Base-by-base conservation (phyloP, 139 green algal genomes). In the Chlorokybus atmophyticus region DNA sequence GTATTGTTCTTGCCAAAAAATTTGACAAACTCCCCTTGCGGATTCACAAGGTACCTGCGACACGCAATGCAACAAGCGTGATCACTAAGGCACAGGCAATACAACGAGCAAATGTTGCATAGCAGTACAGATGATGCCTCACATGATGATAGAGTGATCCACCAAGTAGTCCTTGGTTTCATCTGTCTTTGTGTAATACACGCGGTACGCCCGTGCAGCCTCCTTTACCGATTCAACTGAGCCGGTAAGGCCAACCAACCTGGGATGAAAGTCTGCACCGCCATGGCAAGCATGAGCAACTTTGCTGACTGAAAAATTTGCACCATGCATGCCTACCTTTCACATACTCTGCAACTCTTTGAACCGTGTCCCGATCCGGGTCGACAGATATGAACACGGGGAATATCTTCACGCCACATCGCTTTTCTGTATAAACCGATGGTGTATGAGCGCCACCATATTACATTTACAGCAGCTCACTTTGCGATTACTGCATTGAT, bases 301-400 rank as follows among this genome's bases (percentile, higher is more conserved):
- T 17, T 29, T 29, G n/a, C 44, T 10, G n/a, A 24, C 14, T 44
- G 14, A 23, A 44, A 14, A 44, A 44, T 14, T 44, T 44, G 47
- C 23, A n/a, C n/a, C n/a, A n/a, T n/a, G n/a, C n/a, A n/a, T 26
- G 27, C 39, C 54, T 8, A 67, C 62, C 62, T 65, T 81, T 76
- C 1, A 93, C 79, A 62, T 95, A 97, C 8, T 76, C 64, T 21
- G 71, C 71, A 2, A 95, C 76, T 49, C 82, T 66, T 32, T 73
- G 57, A 19, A 68, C 52, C 17, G 57, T 82, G 69, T 98, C 91
- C 2, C 91, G 64, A 63, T 94, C 78, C 1, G 91, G 91, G 57
- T 98, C 91, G 5, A 98, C 68, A 0, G 80, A 84, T 35, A 98
- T 93, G 74, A 98, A 98, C 3, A 98, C 87, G 2, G 82, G 85